Evolutionary conservation across 2,329 filamentous ascomycete genomes (phyloP).

Genomic region (Pezicula neosporulosa): DNA sequence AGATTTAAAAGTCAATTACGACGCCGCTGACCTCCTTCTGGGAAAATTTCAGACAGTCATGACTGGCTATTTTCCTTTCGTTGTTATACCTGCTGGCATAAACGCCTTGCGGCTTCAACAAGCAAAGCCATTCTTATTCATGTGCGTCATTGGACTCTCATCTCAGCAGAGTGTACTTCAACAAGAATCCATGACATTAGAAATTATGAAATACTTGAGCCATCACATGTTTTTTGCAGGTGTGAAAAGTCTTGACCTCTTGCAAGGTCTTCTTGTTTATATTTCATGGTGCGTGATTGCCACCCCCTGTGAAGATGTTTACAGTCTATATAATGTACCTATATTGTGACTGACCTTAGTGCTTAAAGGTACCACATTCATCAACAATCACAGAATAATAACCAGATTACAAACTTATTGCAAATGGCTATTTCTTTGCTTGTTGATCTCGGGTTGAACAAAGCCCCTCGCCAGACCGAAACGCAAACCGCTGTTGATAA

Average conservation of each 20-base stretch:
- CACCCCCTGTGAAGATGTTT: no score
- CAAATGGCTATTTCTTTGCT: not conserved
- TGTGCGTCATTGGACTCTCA: not conserved
- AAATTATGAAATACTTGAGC: no score
- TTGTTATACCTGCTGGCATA: not conserved
- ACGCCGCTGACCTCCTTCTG: not conserved
- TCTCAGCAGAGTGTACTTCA: not conserved
- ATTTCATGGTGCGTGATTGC: no score
- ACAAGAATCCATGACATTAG: no score
- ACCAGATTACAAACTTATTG: not conserved
- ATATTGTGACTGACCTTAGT: no score
- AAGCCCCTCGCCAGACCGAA: not conserved
- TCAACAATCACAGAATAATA: not conserved
- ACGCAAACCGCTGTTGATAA: not conserved
- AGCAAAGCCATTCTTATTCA: conserved; percentile 1
- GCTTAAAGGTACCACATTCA: not conserved
- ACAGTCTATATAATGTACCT: no score
- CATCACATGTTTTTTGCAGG: no score
- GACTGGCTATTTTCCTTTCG: not conserved
- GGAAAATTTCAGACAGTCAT: not conserved
- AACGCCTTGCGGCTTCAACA: not conserved
- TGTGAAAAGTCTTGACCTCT: no score
- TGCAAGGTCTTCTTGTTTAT: no score
- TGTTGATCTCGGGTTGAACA: not conserved
- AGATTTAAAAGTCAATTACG: not conserved